Base-by-base conservation (phyloP, 306 rosid genomes). In the Ammopiptanthus mongolicus region DNA sequence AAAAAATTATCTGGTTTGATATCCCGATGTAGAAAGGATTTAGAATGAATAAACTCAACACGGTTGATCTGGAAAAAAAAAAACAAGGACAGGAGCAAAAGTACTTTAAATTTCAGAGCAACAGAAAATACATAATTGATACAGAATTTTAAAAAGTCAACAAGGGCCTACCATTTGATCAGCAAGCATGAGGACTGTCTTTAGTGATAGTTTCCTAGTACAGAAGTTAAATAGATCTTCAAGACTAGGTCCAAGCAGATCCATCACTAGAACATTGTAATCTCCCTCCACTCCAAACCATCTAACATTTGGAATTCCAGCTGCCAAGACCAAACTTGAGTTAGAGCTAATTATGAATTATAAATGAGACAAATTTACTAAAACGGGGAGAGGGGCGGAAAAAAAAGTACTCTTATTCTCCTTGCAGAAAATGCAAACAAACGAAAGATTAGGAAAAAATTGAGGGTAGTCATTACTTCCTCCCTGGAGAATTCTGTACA, bases 211-310 rank as follows among this genome's bases (percentile, higher is more conserved):
- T 72, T 93, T 91, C 83, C 98, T 87, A 77, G 91, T 93, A 77
- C 98, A 91, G 85, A 93, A 93, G 88, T 93, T 93, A 77, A 93
- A 91, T 11, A 93, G 88, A 86, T 93, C 97, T 83, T 93, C 98
- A 77, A 93, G 98, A 86, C 98, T 93, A 28, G 98, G 98, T 51
- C 98, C 98, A 53, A 93, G 98, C 75, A 93, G 84, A 88, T 93
- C 98, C 92, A 93, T 93, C 42, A 93, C 98, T 46, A 93, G 82
- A 58, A 93, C 97, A 78, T 93, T 93, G 78, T 93, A 93, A 51
- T 91, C 98, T 64, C 97, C 98, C 80, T 93, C 98, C 42, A 89
- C 97, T 80, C 98, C 98, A 83, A 91, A 93, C 98, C 98, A 93
- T 84, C 88, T 86, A 41, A 93, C 92, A 59, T 91, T 91, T 73